A percentile compares a stretch with the other conserved stretches of the same genome.
Evolutionary conservation across 768 basidiomycete genomes (phyloP).

Genomic region (Phlebiopsis gigantea): DNA sequence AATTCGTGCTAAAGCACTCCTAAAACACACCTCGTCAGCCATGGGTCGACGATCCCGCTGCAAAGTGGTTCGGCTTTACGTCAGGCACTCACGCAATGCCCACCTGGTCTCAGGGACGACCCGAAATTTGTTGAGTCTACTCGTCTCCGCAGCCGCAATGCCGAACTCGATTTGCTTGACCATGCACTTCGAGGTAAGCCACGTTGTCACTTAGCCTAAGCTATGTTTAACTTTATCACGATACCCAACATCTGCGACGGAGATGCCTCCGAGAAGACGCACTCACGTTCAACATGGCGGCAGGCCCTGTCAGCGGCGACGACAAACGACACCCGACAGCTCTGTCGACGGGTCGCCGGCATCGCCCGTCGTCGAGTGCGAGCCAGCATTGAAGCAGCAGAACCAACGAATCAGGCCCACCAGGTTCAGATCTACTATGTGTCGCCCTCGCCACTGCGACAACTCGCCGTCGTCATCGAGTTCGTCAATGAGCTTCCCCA

Average conservation of each 20-base stretch:
- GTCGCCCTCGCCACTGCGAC: slow-evolving; percentile 50
- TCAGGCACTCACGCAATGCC: too few species aligned
- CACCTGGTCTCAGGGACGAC: too few species aligned
- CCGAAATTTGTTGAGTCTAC: slow-evolving; percentile 82
- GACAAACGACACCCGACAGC: too few species aligned
- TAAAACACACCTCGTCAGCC: too few species aligned
- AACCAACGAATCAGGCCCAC: slow-evolving; percentile 21
- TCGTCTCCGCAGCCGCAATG: slow-evolving; percentile 79
- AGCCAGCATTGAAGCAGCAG: slow-evolving; percentile 45
- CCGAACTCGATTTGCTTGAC: slow-evolving; percentile 88
- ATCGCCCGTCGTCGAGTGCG: slow-evolving; percentile 39
- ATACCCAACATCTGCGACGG: slow-evolving; percentile 70
- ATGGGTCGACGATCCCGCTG: slow-evolving; percentile 83
- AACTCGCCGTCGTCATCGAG: slow-evolving; percentile 15
- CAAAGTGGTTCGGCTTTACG: too few species aligned
- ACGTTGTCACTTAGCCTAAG: slow-evolving; percentile 86
- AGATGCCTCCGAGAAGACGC: slow-evolving; percentile 82
- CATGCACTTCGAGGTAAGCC: slow-evolving; percentile 86
- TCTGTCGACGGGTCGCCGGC: slow-evolving; percentile 13
- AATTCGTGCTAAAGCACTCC: too few species aligned
- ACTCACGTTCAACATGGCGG: slow-evolving; percentile 75
- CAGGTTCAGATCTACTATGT: slow-evolving; percentile 59
- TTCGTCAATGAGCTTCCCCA: slow-evolving; percentile 21
- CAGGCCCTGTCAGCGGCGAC: slow-evolving; percentile 24
- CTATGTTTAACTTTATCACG: too few species aligned